Percentiles rank a stretch among this genome's conserved stretches.
Conservation (phyloP, 257 asterid species). For the Osmanthus fragrans region DNA sequence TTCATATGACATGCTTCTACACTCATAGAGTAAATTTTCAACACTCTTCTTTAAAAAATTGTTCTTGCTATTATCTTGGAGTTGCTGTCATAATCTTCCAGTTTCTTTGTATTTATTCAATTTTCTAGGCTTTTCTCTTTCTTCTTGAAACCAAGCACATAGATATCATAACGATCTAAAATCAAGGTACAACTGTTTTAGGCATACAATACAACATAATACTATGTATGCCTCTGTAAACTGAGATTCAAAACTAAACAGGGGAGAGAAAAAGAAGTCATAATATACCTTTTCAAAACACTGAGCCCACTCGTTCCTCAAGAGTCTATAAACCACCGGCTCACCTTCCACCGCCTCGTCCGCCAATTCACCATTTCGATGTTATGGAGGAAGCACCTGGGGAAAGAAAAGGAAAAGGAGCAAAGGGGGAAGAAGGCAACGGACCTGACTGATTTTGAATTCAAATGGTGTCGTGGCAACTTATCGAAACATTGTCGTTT, state of each 20-base stretch:
- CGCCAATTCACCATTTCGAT: constrained; percentile 35
- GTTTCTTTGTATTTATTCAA: neutral
- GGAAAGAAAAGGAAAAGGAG: no score
- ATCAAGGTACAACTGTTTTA: neutral
- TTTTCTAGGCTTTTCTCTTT: neutral
- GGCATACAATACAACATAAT: neutral
- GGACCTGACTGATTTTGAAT: no score
- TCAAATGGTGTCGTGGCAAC: no score
- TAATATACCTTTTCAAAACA: constrained; percentile 74
- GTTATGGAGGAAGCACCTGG: constrained; percentile 1
- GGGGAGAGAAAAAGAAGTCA: neutral
- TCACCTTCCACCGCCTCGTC: constrained; percentile 43
- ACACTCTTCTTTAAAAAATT: neutral
- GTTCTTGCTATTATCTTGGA: neutral
- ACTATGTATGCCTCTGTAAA: neutral
- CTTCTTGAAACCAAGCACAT: neutral
- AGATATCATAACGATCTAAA: neutral
- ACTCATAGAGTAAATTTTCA: neutral
- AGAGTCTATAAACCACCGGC: constrained; percentile 57
- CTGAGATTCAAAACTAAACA: neutral
- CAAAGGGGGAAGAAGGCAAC: no score
- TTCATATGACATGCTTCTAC: neutral
- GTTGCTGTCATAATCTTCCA: neutral
- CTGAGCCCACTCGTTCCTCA: constrained; percentile 66
- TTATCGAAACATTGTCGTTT: no score